These are phyloP conservation scores for Usnea hakonensis DNA, from an alignment of 495 filamentous ascomycete genomes.

Conservation along the genomic window DNA sequence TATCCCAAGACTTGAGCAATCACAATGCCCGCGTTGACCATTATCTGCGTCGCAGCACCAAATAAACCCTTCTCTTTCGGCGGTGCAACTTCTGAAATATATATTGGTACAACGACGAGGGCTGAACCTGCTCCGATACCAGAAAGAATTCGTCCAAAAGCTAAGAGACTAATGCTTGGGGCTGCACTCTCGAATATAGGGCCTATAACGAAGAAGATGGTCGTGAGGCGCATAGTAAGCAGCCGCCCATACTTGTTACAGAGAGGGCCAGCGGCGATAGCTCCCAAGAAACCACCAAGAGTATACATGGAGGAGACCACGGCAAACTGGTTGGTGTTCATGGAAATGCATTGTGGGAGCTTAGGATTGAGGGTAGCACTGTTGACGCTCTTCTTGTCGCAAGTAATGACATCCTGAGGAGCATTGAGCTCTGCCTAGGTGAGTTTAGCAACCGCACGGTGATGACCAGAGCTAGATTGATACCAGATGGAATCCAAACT, in stretches of 20 bases:
- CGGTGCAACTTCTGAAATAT: conserved; percentile 85
- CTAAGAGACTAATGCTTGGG: conserved; percentile 56
- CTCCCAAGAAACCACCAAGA: conserved; percentile 77
- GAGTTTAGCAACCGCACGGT: conserved; percentile 20
- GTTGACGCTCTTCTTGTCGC: conserved; percentile 46
- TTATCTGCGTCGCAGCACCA: conserved; percentile 85
- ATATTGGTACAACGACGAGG: conserved; percentile 92
- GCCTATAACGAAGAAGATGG: conserved; percentile 67
- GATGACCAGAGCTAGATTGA: conserved; percentile 12
- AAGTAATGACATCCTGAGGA: conserved; percentile 81
- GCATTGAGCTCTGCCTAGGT: conserved; percentile 86
- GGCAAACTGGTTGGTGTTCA: conserved; percentile 68
- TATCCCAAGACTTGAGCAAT: conserved; percentile 75
- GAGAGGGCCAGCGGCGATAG: conserved; percentile 65
- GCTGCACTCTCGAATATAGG: conserved; percentile 67
- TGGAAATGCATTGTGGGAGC: conserved; percentile 73
- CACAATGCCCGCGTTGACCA: conserved; percentile 90
- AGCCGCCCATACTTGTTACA: conserved; percentile 55
- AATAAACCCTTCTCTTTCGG: conserved; percentile 73
- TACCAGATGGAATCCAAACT: conserved; percentile 94
- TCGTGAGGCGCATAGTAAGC: conserved; percentile 61
- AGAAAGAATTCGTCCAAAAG: conserved; percentile 66
- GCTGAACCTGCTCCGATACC: conserved; percentile 80
- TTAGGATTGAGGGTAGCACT: conserved; percentile 24
- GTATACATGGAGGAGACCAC: conserved; percentile 86